These are phyloP conservation scores for Torulaspora indica DNA, from an alignment of 805 yeast genomes.

Conservation along the genomic window DNA sequence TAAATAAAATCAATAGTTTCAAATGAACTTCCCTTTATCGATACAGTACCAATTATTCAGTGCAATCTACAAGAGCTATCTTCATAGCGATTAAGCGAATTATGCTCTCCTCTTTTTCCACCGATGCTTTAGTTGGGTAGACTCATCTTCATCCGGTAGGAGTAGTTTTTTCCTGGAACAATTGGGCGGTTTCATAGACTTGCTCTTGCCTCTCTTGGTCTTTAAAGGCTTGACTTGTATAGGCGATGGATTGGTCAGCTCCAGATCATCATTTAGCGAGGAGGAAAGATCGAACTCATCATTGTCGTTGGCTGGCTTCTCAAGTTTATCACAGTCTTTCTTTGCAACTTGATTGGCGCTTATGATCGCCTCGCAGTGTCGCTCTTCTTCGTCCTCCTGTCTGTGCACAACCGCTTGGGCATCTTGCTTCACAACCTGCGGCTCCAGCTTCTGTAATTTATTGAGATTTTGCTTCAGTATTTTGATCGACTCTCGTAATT, in stretches of 20 bases:
- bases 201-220: conserved; percentile 12
- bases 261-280: conserved; percentile 32
- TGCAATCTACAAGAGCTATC: background rate
- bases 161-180: conserved; percentile 30
- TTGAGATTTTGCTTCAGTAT: conserved; percentile 15
- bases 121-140: conserved; percentile 15
- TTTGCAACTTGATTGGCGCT: background rate
- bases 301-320: conserved; percentile 1
- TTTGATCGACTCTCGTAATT: conserved; percentile 17
- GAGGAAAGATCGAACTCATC: conserved; percentile 35
- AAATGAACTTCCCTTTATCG: background rate
- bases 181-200: conserved; percentile 12
- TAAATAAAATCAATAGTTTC: conserved; percentile 43
- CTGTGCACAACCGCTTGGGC: conserved; percentile 1
- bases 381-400: conserved; percentile 7
- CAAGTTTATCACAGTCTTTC: background rate
- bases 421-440: conserved; percentile 5
- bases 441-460: conserved; percentile 6
- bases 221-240: conserved; percentile 20
- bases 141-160: conserved; percentile 29
- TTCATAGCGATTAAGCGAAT: background rate
- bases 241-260: conserved; percentile 33
- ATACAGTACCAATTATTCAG: background rate
- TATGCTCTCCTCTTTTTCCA: conserved; percentile 22
- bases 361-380: background rate